Base-by-base conservation (phyloP, 1,284 basidiomycete species). In the Uromyces viciae-fabae region DNA sequence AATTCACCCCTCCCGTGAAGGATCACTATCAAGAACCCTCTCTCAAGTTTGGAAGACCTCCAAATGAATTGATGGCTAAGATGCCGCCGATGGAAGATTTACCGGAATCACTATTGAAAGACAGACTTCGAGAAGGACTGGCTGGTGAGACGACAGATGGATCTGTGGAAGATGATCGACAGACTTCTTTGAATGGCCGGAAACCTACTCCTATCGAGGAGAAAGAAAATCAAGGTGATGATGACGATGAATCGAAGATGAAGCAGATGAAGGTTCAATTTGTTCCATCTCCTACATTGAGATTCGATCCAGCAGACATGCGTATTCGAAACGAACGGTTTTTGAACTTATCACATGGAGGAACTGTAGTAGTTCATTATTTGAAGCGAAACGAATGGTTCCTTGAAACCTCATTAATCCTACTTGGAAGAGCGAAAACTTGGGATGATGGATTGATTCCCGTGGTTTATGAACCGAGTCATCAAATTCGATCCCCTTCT, bases 351-450 rank as follows among this genome's bases (percentile, higher is more conserved):
- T 83, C 84, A 4, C 82, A 87, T 71, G 96, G 96, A 1, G 96
- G 96, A 3, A 99, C 96, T 0, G 90, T 96, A 60, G 92, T 95
- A 33, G 94, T 99, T 62, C 96, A 99, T 87, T 98, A 93, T 85
- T 92, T 98, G 88, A 99, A 98, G 90, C 92, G 94, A 86, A 91
- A 94, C 84, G 92, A 93, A 87, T 99, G 95, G 96, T 98, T 94
- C 87, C 87, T 94, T 83, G 96, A 99, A 88, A 94, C 96, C 0
- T 93, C 94, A 19, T 87, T 95, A 22, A 94, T 94, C 28, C 87
- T 98, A 28, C 88, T 98, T 40, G 93, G 94, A 54, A 90, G 91
- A 8, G 90, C 91, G 17, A 91, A 93, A 81, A 85, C 85, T 82
- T 87, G 87, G 87, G 85, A 85, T 69, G 58, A 71, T 0, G 85